Conservation (phyloP, 2,329 filamentous ascomycete genomes). For the Pseudocercospora cruenta region DNA sequence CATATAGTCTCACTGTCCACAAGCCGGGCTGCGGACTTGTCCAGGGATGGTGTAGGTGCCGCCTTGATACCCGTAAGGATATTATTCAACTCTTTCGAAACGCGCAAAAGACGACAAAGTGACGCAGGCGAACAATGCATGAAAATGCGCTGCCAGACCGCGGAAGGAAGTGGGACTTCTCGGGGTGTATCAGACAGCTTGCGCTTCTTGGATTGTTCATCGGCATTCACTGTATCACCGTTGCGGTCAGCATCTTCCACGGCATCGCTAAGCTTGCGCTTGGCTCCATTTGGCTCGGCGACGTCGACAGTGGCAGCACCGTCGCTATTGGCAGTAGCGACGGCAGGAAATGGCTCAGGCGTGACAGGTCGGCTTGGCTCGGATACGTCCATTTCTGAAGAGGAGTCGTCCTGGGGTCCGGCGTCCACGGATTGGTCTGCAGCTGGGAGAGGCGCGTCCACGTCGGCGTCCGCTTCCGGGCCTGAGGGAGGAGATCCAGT, state of each 20-base stretch:
- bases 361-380: constrained; percentile 28
- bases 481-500: not conserved
- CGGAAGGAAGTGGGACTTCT: constrained; percentile 24
- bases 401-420: constrained; percentile 26
- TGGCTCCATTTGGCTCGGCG: constrained; percentile 27
- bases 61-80: constrained; percentile 32
- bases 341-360: constrained; percentile 18
- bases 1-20: constrained; percentile 69
- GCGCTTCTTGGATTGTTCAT: constrained; percentile 30
- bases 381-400: constrained; percentile 38
- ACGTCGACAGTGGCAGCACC: not conserved
- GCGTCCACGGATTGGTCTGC: not conserved
- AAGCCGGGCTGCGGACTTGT: constrained; percentile 32
- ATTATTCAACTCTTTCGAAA: constrained; percentile 36
- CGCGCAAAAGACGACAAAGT: constrained; percentile 38
- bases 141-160: constrained; percentile 41
- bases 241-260: constrained; percentile 15
- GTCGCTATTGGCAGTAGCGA: constrained; percentile 10
- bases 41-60: constrained; percentile 14
- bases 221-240: constrained; percentile 9
- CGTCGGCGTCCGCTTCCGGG: not conserved
- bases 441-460: not conserved
- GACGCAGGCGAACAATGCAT: constrained; percentile 37
- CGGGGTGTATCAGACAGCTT: constrained; percentile 19
- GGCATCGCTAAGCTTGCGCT: constrained; percentile 36